Percentiles rank a stretch among this genome's conserved stretches.
Evolutionary conservation across 176 grass and related monocot species (phyloP).

Genomic region (Rhynchospora pubera): DNA sequence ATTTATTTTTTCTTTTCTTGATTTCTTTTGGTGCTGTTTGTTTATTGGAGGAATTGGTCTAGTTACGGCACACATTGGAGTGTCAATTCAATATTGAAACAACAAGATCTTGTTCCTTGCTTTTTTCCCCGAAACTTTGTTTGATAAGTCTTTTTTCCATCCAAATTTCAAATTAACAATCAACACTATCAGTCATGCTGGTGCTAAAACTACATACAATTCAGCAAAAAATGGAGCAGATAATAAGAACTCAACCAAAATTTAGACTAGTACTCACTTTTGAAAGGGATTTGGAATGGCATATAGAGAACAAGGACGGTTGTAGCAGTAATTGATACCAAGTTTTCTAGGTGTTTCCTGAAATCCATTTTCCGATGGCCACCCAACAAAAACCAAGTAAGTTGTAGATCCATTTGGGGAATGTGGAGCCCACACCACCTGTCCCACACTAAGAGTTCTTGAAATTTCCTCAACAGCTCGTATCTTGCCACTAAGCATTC

Average conservation of each 20-base stretch:
- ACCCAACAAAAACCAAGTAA: constrained; percentile 86
- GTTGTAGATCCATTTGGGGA: constrained; percentile 25
- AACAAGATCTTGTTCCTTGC: background rate
- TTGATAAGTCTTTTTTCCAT: background rate
- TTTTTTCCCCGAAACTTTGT: background rate
- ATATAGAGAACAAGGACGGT: constrained; percentile 78
- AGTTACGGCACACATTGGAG: background rate
- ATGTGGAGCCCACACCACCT: constrained; percentile 82
- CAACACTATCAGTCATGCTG: background rate
- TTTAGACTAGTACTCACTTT: constrained; percentile 30
- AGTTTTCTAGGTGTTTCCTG: constrained; percentile 73
- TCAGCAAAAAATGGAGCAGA: background rate
- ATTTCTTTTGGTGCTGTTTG: background rate
- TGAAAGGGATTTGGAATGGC: constrained; percentile 52
- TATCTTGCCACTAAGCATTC: constrained; percentile 57
- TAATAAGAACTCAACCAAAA: background rate
- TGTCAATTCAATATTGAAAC: background rate
- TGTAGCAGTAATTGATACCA: constrained; percentile 96
- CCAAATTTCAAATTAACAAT: background rate
- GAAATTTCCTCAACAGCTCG: constrained; percentile 63
- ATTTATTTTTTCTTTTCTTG: background rate
- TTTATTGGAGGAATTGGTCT: background rate
- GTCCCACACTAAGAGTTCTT: constrained; percentile 72
- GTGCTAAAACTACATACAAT: background rate
- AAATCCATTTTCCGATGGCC: constrained; percentile 75